Evolutionary conservation across 176 grass and related monocot species (phyloP).

Genomic region (Sorghum bicolor): Sorghum_bicolor_NCBIv3 NC_012871.2:59860501-59861000

Average conservation of each 20-base stretch:
- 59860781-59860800: not conserved
- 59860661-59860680: not conserved
- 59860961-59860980: not conserved
- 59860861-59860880: slow-evolving; percentile 94
- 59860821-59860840: slow-evolving; percentile 25
- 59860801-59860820: not conserved
- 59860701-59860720: slow-evolving; percentile 24
- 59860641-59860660: slow-evolving; percentile 9
- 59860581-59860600: not conserved
- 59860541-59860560: not conserved
- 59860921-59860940: slow-evolving; percentile 95
- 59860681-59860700: slow-evolving; percentile 9
- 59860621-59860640: not conserved
- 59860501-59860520: slow-evolving; percentile 14
- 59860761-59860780: not conserved
- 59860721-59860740: not conserved
- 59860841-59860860: slow-evolving; percentile 91
- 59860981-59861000: not conserved
- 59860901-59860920: slow-evolving; percentile 98
- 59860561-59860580: not conserved
- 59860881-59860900: slow-evolving; percentile 96
- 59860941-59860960: slow-evolving; percentile 22
- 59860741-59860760: not conserved
- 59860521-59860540: not conserved
- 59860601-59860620: not conserved